A percentile compares a stretch with the other conserved stretches of the same genome.
phyloP scores from a whole-genome alignment of 345 rosid species.

The Eucalyptus sp. region DNA sequence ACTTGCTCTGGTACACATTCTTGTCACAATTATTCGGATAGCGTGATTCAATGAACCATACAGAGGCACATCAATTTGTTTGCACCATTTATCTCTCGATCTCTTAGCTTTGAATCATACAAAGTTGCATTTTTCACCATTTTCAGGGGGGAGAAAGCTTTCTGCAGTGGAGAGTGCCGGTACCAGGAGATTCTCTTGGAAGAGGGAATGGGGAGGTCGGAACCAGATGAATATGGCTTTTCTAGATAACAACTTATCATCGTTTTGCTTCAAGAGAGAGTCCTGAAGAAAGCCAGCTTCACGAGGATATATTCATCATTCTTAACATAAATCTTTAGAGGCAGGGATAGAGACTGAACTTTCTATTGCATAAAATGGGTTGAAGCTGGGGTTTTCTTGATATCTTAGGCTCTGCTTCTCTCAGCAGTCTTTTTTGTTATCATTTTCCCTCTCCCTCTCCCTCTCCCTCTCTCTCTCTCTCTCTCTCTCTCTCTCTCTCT shows the following conservation, averaged over 20 bases:
- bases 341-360: background rate
- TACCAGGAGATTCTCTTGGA: slow-evolving; percentile 58
- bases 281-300: background rate
- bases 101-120: background rate
- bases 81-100: background rate
- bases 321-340: background rate
- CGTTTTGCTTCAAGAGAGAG: background rate
- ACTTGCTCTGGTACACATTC: slow-evolving; percentile 31
- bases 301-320: background rate
- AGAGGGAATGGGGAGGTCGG: background rate
- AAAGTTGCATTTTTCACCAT: background rate
- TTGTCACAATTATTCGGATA: slow-evolving; percentile 22
- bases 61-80: background rate
- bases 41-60: background rate
- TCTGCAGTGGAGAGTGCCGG: slow-evolving; percentile 85
- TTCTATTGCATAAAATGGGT: background rate
- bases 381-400: background rate
- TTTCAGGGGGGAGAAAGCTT: slow-evolving; percentile 82
- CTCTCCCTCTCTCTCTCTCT: background rate
- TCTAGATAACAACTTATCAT: background rate
- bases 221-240: background rate
- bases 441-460: background rate
- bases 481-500: background rate
- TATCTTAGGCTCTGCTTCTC: background rate
- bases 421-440: background rate